Evolutionary conservation across 306 rosid genomes (phyloP), one percentile per base, ranked within the genome.

Genomic region (Luffa acutangula): DNA sequence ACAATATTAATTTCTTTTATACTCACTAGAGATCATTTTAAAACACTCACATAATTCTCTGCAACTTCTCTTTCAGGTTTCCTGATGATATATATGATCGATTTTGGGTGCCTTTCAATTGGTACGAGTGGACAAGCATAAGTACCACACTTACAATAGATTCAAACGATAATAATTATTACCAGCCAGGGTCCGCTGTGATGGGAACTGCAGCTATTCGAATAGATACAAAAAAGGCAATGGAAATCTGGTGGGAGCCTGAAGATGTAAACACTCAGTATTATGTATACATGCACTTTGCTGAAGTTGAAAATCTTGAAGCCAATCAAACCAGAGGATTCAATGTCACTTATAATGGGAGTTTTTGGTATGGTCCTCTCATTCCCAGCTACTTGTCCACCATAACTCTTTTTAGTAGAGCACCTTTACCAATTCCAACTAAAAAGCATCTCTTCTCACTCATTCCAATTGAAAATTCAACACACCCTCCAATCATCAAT

Each of bases 401-500:
- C 31, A 25, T 25, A 25, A 25, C 31, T 25, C 31, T 25, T 25
- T 25, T 0, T 25, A 25, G 31, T 25, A 25, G 31, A 25, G 31
- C 31, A 25, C 31, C 31, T 25, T 25, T 25, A 25, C 31, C 31
- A 25, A 25, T 25, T 25, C 66, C 10, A 33, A 90, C 90, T 49
- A 7, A 80, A 71, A 52, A 77, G 76, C 69, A 45, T 9, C 51
- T 3, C 0, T 67, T 88, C 79, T 82, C 81, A 36, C 20, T 90
- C 43, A 1, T 63, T 25, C 80, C 62, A 79, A 66, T 49, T 31
- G 78, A 58, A 78, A 58, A 43, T 34, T 88, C 90, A 41, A 86
- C 85, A 11, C 89, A 34, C 39, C 90, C 91, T 69, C 94, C 94
- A 3, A 85, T 90, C 78, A 81, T 90, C 51, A 90, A 90, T 69